Percentiles rank a stretch among this genome's conserved stretches.
phyloP scores from a whole-genome alignment of 305 asterid species.

The Andrographis paniculata region DNA sequence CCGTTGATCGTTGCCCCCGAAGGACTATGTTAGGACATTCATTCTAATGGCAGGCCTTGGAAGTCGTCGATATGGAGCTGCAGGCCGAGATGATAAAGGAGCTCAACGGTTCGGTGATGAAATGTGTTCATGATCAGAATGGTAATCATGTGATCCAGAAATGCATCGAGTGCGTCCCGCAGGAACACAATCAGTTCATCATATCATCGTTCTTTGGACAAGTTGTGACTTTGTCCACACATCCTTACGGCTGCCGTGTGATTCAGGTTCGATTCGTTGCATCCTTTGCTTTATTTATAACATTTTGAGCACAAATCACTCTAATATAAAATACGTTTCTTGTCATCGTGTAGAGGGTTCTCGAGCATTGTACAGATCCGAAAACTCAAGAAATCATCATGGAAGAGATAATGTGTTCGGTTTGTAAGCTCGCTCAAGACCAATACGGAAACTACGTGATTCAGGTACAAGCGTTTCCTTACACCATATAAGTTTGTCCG shows the following conservation, averaged over 20 bases:
- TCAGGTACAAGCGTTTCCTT: conserved; percentile 35
- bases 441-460: conserved; percentile 77
- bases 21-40: background rate
- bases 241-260: conserved; percentile 91
- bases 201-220: conserved; percentile 61
- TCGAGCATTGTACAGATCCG: conserved; percentile 63
- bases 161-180: conserved; percentile 78
- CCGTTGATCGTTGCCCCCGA: no score
- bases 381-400: conserved; percentile 48
- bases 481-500: background rate
- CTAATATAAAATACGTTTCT: conserved; percentile 4
- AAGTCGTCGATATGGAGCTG: conserved; percentile 63
- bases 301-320: background rate
- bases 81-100: conserved; percentile 64
- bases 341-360: conserved; percentile 54
- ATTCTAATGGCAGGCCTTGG: conserved; percentile 59
- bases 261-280: conserved; percentile 55
- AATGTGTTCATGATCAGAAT: conserved; percentile 79
- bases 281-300: background rate
- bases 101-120: conserved; percentile 74
- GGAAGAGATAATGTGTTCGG: conserved; percentile 73
- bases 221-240: conserved; percentile 66
- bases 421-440: conserved; percentile 64
- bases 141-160: conserved; percentile 96
- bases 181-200: conserved; percentile 53